Evolutionary conservation across 768 basidiomycete genomes (phyloP).

Genomic region (Lactarius pseudohatsudake): DNA sequence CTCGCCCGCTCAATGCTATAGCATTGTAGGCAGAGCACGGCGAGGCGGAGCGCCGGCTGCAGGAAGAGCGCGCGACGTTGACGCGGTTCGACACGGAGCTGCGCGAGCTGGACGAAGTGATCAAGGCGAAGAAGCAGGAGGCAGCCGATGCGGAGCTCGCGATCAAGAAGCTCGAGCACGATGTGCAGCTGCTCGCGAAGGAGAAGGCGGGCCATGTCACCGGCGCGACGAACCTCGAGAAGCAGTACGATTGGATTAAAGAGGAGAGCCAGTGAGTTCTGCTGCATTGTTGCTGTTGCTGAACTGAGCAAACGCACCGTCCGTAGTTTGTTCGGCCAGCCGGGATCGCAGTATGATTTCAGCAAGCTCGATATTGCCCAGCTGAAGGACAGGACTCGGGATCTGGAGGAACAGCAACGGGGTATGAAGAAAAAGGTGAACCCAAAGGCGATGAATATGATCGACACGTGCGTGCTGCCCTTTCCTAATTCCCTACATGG

Average conservation of each 20-base stretch:
- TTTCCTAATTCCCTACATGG: neutral
- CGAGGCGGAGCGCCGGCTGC: slow-evolving; percentile 67
- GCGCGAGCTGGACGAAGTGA: slow-evolving; percentile 73
- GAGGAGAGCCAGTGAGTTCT: slow-evolving; percentile 80
- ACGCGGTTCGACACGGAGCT: slow-evolving; percentile 88
- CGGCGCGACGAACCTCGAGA: slow-evolving; percentile 65
- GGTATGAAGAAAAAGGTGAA: slow-evolving; percentile 96
- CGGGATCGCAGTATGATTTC: slow-evolving; percentile 83
- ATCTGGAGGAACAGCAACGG: slow-evolving; percentile 76
- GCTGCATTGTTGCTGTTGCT: no score
- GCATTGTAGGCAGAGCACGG: slow-evolving; percentile 52
- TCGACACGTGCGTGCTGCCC: slow-evolving; percentile 68
- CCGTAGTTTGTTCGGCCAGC: slow-evolving; percentile 65
- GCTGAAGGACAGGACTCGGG: slow-evolving; percentile 62
- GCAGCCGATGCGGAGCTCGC: slow-evolving; percentile 65
- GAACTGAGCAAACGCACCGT: slow-evolving; percentile 13
- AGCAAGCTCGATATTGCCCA: slow-evolving; percentile 55
- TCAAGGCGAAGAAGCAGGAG: slow-evolving; percentile 77
- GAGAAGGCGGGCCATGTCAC: slow-evolving; percentile 60
- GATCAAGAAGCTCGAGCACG: slow-evolving; percentile 68
- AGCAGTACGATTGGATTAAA: slow-evolving; percentile 82
- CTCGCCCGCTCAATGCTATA: neutral
- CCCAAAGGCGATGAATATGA: slow-evolving; percentile 93
- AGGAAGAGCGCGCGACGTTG: slow-evolving; percentile 85
- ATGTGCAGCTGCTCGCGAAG: slow-evolving; percentile 58